Evolutionary conservation across 352 stramenopile genomes (phyloP).

Genomic region (Phytopythium delawarense): DNA sequence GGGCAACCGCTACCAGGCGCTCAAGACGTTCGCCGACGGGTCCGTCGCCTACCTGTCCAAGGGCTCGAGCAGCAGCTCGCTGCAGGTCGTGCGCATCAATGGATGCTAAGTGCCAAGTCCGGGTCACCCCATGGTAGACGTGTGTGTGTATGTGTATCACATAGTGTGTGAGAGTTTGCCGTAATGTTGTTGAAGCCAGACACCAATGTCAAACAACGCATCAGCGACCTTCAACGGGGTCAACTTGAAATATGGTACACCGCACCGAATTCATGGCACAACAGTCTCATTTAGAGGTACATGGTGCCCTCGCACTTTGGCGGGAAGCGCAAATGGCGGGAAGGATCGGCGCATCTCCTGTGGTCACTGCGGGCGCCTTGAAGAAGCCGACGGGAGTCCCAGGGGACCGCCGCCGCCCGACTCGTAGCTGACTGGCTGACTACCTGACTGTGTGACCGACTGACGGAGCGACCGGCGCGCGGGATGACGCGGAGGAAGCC

Average conservation of each 20-base stretch:
- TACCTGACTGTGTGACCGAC: neutral
- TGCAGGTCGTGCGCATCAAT: constrained; percentile 50
- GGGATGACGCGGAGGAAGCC: constrained; percentile 21
- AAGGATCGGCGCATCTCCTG: neutral
- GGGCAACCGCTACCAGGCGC: constrained; percentile 62
- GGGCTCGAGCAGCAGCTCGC: constrained; percentile 27
- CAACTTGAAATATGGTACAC: neutral
- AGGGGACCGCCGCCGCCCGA: too few relatives aligned
- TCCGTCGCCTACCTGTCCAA: constrained; percentile 52
- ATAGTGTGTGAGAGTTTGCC: too few relatives aligned
- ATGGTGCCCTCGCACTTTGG: neutral
- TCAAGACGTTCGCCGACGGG: constrained; percentile 46
- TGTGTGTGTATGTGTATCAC: neutral
- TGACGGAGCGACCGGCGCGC: neutral
- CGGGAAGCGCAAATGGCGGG: neutral
- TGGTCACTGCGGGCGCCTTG: neutral
- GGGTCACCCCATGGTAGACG: neutral
- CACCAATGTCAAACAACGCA: too few relatives aligned
- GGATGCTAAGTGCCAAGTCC: constrained; percentile 22
- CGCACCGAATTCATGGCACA: neutral
- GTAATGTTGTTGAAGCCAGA: too few relatives aligned
- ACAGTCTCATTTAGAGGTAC: neutral
- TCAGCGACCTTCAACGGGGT: too few relatives aligned
- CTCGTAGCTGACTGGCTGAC: too few relatives aligned
- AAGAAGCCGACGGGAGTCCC: constrained; percentile 8